Evolutionary conservation across 805 yeast species (phyloP), one percentile per base, ranked within the genome.

Genomic region (Soucietia sequanensis): DNA sequence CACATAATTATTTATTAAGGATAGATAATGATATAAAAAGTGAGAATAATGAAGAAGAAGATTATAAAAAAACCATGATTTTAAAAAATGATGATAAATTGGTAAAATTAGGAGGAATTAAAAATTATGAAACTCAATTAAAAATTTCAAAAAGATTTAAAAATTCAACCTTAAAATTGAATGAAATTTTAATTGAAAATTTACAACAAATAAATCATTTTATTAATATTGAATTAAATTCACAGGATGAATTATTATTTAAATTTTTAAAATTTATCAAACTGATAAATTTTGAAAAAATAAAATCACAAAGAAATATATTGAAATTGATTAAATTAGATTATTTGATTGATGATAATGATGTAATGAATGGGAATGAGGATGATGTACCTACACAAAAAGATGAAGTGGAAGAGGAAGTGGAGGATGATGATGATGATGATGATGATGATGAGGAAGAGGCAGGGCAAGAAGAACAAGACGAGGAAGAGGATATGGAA

Each of bases 171-270:
- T 60, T 61, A 33, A 20, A 49, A 24, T 50, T 68, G 14, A 64
- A 68, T 2, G 72, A 66, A 34, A 63, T 60, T 41, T 47, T 68
- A 31, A 52, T 67, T 3, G 68, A 65, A 35, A n/a, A n/a, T n/a
- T n/a, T n/a, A n/a, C n/a, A n/a, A n/a, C n/a, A n/a, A n/a, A 51
- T 67, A 35, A 60, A 68, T 5, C 65, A 52, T 39, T 42, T 59
- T 12, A 56, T 68, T 15, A 69, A 63, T 35, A 58, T 54, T 36
- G 72, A 68, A 39, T 55, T 67, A 36, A 54, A 50, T 28, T 62
- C 57, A 30, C 55, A 55, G 28, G 72, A 68, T 34, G 68, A 62
- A 16, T 48, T 46, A 22, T 47, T 67, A 6, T 40, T 57, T 17
- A 39, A 48, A 4, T 46, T 56, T 26, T 52, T 57, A 34, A 60